These are phyloP conservation scores for Lactarius evosmus DNA, from an alignment of 768 basidiomycete genomes.

Conservation along the genomic window DNA sequence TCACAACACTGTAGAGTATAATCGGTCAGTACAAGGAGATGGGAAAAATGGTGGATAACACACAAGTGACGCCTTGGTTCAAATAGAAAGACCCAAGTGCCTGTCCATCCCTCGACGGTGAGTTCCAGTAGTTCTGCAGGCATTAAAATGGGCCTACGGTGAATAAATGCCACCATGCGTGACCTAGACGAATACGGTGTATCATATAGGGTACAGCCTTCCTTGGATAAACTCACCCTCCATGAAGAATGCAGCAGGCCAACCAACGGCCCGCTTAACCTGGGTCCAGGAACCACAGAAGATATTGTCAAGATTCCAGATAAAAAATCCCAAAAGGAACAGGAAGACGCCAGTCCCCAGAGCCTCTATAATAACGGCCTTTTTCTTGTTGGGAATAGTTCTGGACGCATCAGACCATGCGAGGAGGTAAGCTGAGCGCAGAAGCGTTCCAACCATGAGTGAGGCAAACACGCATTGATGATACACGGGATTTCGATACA, in stretches of 20 bases:
- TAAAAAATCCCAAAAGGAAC: constrained; percentile 62
- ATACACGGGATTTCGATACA: constrained; percentile 73
- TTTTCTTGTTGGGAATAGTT: constrained; percentile 44
- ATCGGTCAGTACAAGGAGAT: neutral
- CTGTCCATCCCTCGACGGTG: constrained; percentile 27
- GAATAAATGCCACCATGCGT: constrained; percentile 74
- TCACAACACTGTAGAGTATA: constrained; percentile 30
- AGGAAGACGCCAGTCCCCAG: constrained; percentile 52
- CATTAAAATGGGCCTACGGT: constrained; percentile 42
- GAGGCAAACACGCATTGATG: constrained; percentile 72
- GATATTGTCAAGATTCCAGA: constrained; percentile 82
- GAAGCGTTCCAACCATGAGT: constrained; percentile 48
- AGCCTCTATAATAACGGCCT: constrained; percentile 41
- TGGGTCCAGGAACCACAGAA: constrained; percentile 58
- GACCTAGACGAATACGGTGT: constrained; percentile 40
- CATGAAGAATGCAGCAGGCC: constrained; percentile 63
- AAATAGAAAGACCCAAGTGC: constrained; percentile 35
- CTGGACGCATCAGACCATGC: constrained; percentile 40
- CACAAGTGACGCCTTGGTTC: constrained; percentile 36
- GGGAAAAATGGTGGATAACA: constrained; percentile 22
- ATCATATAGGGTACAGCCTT: constrained; percentile 4
- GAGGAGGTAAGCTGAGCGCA: constrained; percentile 54
- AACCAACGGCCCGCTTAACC: constrained; percentile 56
- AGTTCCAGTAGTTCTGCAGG: neutral
- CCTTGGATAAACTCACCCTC: constrained; percentile 44